Evolutionary conservation across 2,329 filamentous ascomycete species (phyloP).

Genomic region (Lasiodiplodia theobromae): DNA sequence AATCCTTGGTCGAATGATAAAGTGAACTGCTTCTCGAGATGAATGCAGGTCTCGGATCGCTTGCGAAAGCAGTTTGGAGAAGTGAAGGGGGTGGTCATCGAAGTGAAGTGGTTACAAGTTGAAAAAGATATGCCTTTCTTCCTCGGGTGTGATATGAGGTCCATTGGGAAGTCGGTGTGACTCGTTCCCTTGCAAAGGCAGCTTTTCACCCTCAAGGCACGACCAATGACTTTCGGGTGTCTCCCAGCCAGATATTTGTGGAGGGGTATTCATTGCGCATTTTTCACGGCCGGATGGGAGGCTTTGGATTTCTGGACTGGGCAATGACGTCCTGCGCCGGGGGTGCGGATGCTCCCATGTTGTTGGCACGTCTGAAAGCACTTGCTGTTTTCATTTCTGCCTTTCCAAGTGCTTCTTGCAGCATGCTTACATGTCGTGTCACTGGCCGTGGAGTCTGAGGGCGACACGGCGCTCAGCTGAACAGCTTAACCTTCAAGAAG

Average conservation of each 20-base stretch:
- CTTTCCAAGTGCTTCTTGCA: background rate
- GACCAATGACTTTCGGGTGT: background rate
- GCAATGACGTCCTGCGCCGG: background rate
- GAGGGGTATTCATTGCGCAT: background rate
- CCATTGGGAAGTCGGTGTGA: background rate
- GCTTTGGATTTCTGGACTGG: background rate
- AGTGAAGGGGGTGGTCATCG: background rate
- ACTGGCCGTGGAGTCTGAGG: background rate
- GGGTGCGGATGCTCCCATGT: background rate
- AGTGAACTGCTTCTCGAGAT: background rate
- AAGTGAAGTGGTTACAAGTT: background rate
- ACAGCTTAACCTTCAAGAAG: slow-evolving; percentile 26
- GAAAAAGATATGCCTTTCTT: slow-evolving; percentile 1
- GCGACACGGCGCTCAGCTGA: slow-evolving; percentile 13
- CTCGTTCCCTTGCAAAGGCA: background rate
- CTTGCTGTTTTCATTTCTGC: background rate
- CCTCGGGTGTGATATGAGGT: background rate
- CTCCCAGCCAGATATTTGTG: background rate
- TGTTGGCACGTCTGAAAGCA: background rate
- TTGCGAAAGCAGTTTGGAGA: background rate
- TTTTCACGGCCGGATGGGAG: background rate
- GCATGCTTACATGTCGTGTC: slow-evolving; percentile 1
- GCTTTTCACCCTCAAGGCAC: background rate
- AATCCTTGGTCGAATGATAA: background rate
- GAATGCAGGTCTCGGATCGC: background rate